A percentile compares a stretch with the other conserved stretches of the same genome.
These are phyloP conservation scores for Apiotrichum laibachii DNA, from an alignment of 1,284 basidiomycete species.

Conservation along the genomic window DNA sequence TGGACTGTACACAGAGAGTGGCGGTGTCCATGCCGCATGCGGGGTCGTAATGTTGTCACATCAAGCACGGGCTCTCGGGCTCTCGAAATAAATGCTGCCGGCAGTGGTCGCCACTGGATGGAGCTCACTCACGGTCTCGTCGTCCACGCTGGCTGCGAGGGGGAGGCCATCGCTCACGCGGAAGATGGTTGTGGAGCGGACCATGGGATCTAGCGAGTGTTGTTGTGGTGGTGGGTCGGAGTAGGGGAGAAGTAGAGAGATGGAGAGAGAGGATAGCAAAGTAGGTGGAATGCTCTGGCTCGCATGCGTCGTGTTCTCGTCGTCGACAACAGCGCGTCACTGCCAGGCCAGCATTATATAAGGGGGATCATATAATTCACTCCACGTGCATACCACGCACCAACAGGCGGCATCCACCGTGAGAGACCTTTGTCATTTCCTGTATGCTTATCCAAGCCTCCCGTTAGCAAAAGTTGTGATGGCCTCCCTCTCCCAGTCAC, in stretches of 20 bases:
- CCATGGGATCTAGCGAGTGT: constrained; percentile 58
- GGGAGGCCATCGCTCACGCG: constrained; percentile 88
- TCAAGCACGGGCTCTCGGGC: too few species aligned
- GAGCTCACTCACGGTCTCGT: constrained; percentile 72
- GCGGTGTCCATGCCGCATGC: background rate
- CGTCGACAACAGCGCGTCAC: background rate
- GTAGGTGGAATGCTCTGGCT: background rate
- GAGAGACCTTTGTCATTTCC: background rate
- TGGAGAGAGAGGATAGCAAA: background rate
- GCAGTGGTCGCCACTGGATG: background rate
- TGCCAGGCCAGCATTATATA: background rate
- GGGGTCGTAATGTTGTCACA: too few species aligned
- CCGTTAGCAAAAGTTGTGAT: constrained; percentile 6
- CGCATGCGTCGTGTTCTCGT: background rate
- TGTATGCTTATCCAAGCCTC: background rate
- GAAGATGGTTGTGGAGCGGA: constrained; percentile 85
- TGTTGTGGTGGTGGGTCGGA: background rate
- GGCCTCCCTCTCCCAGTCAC: too few species aligned
- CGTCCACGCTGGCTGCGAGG: constrained; percentile 89
- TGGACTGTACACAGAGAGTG: background rate
- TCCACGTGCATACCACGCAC: background rate
- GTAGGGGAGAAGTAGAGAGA: background rate
- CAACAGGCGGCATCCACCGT: background rate
- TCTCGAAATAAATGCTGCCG: too few species aligned
- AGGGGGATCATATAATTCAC: background rate